Evolutionary conservation across 2,329 filamentous ascomycete species (phyloP), one percentile per base, ranked within the genome.

Genomic region (Chaetomiaceae sp.): DNA sequence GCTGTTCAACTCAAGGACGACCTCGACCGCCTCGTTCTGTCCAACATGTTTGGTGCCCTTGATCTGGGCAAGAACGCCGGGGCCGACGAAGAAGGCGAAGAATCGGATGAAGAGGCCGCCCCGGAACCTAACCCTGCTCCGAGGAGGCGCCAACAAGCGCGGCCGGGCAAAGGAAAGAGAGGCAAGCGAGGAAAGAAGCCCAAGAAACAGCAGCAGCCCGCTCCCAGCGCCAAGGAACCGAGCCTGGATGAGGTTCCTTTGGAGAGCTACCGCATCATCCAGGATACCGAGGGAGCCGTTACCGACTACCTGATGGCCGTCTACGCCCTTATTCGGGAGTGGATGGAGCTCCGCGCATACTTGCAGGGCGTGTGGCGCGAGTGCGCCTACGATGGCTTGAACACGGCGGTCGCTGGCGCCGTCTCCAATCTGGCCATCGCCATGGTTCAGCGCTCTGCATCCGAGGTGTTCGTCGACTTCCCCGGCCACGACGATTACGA

Each of bases 251-350:
- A 73, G n/a, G 55, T 75, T 4, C 71, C 74, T 0, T 43, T 78
- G 19, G 73, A 77, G 50, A 73, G 67, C 47, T 76, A 72, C 57
- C 66, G 67, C 22, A 71, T 78, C 47, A 71, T 75, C 34, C 67
- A 74, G 37, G 69, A 70, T 45, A 58, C 66, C 3, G 66, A 66
- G 19, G 69, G 65, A 1, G 58, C 68, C 15, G 47, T 68, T 6
- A 72, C 71, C 0, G 71, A 76, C 12, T 77, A 75, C 59, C 53
- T 75, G 22, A 69, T 78, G 56, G 75, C 75, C 17, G 67, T 70
- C 3, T 73, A 72, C 51, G 65, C 66, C 0, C 56, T 76, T 6
- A 53, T 68, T 3, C 46, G 53, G 7, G 68, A 78, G 51, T 74
- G 70, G 69, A n/a, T 55, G 61, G 0, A 60, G 67, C 0, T 65